Evolutionary conservation across 257 asterid genomes (phyloP), one percentile per base, ranked within the genome.

Genomic region (Echium plantagineum): DNA sequence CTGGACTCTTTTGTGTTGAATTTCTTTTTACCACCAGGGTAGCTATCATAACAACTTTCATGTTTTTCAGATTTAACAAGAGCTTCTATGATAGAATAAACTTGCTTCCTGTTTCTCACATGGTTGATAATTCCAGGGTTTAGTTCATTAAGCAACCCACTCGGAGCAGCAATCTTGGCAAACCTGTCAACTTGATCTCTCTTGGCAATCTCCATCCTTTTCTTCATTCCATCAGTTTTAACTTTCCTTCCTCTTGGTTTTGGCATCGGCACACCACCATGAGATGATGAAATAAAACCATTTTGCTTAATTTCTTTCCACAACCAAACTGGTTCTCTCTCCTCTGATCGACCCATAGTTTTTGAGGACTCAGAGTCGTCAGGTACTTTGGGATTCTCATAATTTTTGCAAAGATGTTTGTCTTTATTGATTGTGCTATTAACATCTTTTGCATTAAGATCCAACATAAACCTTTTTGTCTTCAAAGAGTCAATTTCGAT

Each of bases 111-210:
- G 72, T 93, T 93, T 65, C 99, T 77, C 47, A 93, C 99, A 62
- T 89, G 99, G 79, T 86, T 93, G 56, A 93, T 89, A 59, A 93
- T 93, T 47, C 97, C 97, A 3, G 96, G 99, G 76, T 93, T 93
- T 53, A 93, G 75, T 65, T 83, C 99, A 18, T 83, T 81, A 52
- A 93, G 97, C 78, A 93, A 73, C 35, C 97, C 99, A 70, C 95
- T 83, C 0, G 99, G 99, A 49, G 96, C 95, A 61, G 97, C 96
- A 71, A 89, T 72, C 71, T 81, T 85, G 24, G 97, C 96, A 72
- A 93, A 86, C 62, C 94, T 76, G 72, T 86, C 93, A 26, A 75
- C 85, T 62, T 85, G 91, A 71, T 89, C 97, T 75, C 80, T 89
- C 81, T 72, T 86, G 15, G 95, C 96, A 65, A 81, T 89, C 62